Percentiles rank a stretch among this genome's conserved stretches.
phyloP scores from a whole-genome alignment of 768 basidiomycete species.

The Dendrothele bispora region DNA sequence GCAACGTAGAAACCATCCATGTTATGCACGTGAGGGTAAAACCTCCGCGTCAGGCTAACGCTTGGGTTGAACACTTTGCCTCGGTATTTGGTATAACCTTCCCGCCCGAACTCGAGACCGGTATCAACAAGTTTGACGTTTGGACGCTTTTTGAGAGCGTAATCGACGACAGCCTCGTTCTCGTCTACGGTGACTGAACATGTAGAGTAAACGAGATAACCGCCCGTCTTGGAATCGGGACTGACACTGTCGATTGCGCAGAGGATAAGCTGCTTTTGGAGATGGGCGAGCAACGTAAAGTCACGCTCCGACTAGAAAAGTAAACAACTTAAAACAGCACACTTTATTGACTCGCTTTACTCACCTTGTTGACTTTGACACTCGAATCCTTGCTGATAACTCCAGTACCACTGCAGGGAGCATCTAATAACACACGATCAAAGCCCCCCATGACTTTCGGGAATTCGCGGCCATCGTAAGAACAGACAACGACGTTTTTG shows the following conservation, averaged over 20 bases:
- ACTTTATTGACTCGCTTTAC: constrained; percentile 15
- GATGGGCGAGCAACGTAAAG: constrained; percentile 92
- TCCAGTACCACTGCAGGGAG: constrained; percentile 97
- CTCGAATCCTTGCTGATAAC: constrained; percentile 97
- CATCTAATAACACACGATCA: constrained; percentile 94
- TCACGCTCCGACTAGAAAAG: constrained; percentile 81
- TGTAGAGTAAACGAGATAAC: constrained; percentile 95
- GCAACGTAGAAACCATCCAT: constrained; percentile 99
- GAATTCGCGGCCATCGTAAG: constrained; percentile 96
- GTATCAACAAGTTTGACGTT: constrained; percentile 91
- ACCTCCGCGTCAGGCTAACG: constrained; percentile 80
- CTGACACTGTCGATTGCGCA: constrained; percentile 97
- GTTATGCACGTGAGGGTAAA: constrained; percentile 97
- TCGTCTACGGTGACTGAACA: constrained; percentile 98
- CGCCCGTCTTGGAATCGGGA: constrained; percentile 87
- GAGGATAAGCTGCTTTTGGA: constrained; percentile 97
- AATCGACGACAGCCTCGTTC: constrained; percentile 97
- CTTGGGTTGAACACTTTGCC: constrained; percentile 87
- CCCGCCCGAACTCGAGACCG: constrained; percentile 89
- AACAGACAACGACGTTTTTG: constrained; percentile 96
- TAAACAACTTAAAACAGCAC: constrained; percentile 2
- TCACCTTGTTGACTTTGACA: constrained; percentile 97
- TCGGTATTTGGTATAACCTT: constrained; percentile 87
- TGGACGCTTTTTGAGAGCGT: constrained; percentile 92
- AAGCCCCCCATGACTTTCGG: constrained; percentile 99